These are phyloP conservation scores for Heracleum sosnowskyi DNA, from an alignment of 129 eudicot species.

Conservation along the genomic window DNA sequence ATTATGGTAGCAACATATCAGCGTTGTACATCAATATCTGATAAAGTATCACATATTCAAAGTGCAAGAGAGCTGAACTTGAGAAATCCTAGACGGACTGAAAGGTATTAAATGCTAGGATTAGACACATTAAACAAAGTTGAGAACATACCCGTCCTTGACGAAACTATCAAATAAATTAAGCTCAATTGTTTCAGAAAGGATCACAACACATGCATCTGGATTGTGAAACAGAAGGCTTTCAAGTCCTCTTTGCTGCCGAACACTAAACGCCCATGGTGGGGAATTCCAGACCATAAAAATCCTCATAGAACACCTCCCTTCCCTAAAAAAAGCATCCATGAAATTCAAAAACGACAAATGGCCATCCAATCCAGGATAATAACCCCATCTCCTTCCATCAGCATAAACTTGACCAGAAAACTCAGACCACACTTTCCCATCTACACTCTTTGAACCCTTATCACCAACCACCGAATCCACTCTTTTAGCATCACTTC, in stretches of 20 bases:
- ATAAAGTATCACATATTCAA: background rate
- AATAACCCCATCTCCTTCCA: slow-evolving; percentile 95
- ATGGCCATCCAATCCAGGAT: slow-evolving; percentile 57
- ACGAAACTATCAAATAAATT: slow-evolving; percentile 65
- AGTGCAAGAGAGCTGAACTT: background rate
- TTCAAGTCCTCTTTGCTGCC: slow-evolving; percentile 83
- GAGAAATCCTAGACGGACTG: background rate
- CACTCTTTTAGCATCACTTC: background rate
- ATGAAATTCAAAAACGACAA: slow-evolving; percentile 67
- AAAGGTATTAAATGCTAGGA: background rate
- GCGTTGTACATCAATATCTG: background rate
- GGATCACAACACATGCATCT: slow-evolving; percentile 76
- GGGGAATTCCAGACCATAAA: slow-evolving; percentile 99
- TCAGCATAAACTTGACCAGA: slow-evolving; percentile 54
- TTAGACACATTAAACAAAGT: background rate
- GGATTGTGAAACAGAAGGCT: slow-evolving; percentile 66
- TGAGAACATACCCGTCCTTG: slow-evolving; percentile 66
- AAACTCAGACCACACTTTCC: slow-evolving; percentile 23
- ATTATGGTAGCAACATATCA: background rate
- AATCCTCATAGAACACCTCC: slow-evolving; percentile 68
- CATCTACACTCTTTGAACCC: slow-evolving; percentile 10
- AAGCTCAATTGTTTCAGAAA: slow-evolving; percentile 86
- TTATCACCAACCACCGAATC: slow-evolving; percentile 19
- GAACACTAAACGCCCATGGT: slow-evolving; percentile 68
- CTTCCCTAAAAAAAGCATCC: slow-evolving; percentile 62